These are phyloP conservation scores for Micractinium sp. DNA, from an alignment of 139 green algal genomes.

Conservation along the genomic window DNA sequence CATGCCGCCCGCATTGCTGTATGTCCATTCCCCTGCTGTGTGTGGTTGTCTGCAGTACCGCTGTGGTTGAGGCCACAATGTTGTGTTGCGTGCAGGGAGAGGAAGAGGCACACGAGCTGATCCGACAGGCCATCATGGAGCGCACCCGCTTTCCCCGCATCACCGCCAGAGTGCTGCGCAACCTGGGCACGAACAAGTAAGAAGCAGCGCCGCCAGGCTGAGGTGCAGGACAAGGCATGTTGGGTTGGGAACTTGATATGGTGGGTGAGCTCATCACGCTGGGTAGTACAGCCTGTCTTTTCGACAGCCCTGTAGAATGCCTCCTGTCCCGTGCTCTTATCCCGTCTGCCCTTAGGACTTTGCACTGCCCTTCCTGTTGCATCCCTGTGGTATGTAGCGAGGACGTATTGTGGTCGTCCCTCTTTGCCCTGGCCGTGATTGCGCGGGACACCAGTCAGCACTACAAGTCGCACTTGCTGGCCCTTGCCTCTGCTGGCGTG, in stretches of 20 bases:
- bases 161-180: background rate
- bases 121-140: background rate
- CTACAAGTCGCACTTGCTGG: conserved; percentile 24
- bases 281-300: too few relatives aligned
- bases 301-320: too few relatives aligned
- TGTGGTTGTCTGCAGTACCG: too few relatives aligned
- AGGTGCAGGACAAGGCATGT: background rate
- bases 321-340: too few relatives aligned
- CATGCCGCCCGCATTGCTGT: too few relatives aligned
- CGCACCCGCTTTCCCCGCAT: background rate
- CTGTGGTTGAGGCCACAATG: background rate
- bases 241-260: background rate
- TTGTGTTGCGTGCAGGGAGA: background rate
- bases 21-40: too few relatives aligned
- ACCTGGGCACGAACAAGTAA: background rate
- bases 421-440: conserved; percentile 53
- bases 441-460: conserved; percentile 49
- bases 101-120: conserved; percentile 1
- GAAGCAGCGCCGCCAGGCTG: background rate
- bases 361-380: background rate
- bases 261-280: background rate
- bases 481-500: conserved; percentile 40
- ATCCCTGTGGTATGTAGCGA: background rate
- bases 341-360: too few relatives aligned
- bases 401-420: conserved; percentile 27